Evolutionary conservation across 179 eudicot genomes (phyloP), one percentile per base, ranked within the genome.

Genomic region (Nepenthes alata): DNA sequence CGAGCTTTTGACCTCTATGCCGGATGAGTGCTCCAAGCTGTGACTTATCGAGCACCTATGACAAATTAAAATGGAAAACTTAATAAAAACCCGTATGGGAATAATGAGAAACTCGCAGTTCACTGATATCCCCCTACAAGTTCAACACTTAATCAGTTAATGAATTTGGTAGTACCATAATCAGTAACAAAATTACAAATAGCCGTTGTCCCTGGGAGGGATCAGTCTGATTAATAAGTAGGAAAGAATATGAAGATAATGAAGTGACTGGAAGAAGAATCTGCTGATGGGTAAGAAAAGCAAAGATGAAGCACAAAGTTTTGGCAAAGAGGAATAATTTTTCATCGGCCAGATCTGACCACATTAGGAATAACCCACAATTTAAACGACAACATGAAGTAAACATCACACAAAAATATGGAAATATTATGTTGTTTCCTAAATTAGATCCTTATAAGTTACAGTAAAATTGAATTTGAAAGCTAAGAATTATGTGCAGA

Each of bases 41-140:
- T 15, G 96, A 84, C 74, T 89, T 91, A 62, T 89, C 93, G 69
- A 91, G 96, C 56, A 96, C 98, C 98, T 91, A 77, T 55, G 64
- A 37, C 60, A 68, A 53, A 62, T 53, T 25, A 65, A 66, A 67
- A 36, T 15, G 44, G 15, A 58, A 44, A 10, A 49, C 52, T 60
- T 48, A 45, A 12, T 5, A 11, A n/a, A 62, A n/a, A 50, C 1
- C 41, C 0, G 5, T 14, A 47, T 60, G 11, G 15, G 50, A 51
- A 60, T 12, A 6, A 52, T 6, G 55, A 52, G 14, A 11, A 11
- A 52, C 16, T 11, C 5, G 35, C 7, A 52, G 15, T 13, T 50
- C 53, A 50, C 6, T 3, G 11, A 3, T 6, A 3, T 11, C 13
- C n/a, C 5, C 7, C 16, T 52, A 13, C 15, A 52, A 15, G 55